Conservation (phyloP, 2,329 filamentous ascomycete species). For the Coniochaeta hoffmannii region DNA sequence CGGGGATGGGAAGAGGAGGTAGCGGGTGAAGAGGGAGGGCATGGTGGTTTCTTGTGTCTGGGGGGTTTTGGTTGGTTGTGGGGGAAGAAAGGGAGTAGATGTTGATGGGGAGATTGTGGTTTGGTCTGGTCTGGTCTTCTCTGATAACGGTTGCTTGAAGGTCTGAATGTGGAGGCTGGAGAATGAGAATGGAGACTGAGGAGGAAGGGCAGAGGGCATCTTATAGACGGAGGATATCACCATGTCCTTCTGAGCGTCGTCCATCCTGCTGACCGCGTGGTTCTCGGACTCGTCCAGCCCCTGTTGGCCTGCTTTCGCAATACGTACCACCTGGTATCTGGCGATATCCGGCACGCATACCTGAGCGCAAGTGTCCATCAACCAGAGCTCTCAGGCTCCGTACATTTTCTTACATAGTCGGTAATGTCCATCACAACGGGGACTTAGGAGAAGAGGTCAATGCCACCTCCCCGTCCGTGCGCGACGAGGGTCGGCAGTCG, state of each 20-base stretch:
- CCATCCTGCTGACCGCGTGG: too few species aligned
- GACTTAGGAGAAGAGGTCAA: neutral
- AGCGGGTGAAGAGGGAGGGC: neutral
- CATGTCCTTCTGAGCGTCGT: too few species aligned
- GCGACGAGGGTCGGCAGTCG: neutral
- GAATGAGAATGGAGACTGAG: too few species aligned
- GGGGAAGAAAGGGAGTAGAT: neutral
- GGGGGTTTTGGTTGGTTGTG: neutral
- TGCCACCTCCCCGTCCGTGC: neutral
- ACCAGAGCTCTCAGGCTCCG: neutral
- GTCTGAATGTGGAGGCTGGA: too few species aligned
- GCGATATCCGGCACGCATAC: too few species aligned
- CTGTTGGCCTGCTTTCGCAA: too few species aligned
- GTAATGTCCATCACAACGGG: neutral
- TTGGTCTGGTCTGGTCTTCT: too few species aligned
- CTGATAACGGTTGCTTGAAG: too few species aligned
- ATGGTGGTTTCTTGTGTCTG: neutral
- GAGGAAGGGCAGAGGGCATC: too few species aligned
- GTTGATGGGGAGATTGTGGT: neutral
- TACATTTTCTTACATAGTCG: neutral
- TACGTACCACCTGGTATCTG: too few species aligned
- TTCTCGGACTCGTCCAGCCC: too few species aligned
- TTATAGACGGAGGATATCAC: too few species aligned
- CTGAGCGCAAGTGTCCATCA: neutral
- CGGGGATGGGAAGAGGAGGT: neutral